Base-by-base conservation (phyloP, 257 asterid species). In the Coffea canephora region DNA sequence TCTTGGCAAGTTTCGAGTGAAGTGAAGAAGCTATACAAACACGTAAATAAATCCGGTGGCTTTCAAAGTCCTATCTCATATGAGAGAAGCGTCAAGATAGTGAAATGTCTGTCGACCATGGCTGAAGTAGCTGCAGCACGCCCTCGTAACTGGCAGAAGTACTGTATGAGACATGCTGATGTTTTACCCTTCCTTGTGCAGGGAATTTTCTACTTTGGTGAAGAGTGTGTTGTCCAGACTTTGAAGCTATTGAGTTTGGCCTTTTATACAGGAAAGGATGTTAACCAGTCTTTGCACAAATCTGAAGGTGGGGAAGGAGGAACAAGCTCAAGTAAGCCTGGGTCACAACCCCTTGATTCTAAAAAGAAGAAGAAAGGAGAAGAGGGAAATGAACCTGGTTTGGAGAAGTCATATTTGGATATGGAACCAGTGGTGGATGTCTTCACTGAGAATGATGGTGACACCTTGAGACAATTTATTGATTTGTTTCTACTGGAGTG, bases 111-210 rank as follows among this genome's bases (percentile, higher is more conserved):
- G 76, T 86, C 91, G 43, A 90, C 94, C 79, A 88, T 96, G 83
- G 98, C 98, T 78, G 99, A 96, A 84, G 98, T 96, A 76, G 93
- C 97, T 76, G 90, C 94, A 59, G 92, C 99, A 15, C 91, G 99
- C 41, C 99, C 99, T 64, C 89, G 98, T 72, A 96, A 96, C 84
- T 96, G 99, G 99, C 99, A 96, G 90, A 96, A 96, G 87, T 96
- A 91, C 83, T 92, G 97, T 87, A 80, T 87, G 85, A 90, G 91
- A 91, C 95, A 94, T 88, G 84, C 81, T 68, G 99, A 92, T 83
- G 86, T 96, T 84, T 84, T 96, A 75, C 89, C 97, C 57, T 92
- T 88, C 82, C 91, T 94, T 82, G 78, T 94, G 96, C 89, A 87
- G 84, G 98, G 97, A 74, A 90, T 93, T 82, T 92, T 96, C 84